Base-by-base conservation (phyloP, 441 rosid genomes). In the Populus hybrid region DNA sequence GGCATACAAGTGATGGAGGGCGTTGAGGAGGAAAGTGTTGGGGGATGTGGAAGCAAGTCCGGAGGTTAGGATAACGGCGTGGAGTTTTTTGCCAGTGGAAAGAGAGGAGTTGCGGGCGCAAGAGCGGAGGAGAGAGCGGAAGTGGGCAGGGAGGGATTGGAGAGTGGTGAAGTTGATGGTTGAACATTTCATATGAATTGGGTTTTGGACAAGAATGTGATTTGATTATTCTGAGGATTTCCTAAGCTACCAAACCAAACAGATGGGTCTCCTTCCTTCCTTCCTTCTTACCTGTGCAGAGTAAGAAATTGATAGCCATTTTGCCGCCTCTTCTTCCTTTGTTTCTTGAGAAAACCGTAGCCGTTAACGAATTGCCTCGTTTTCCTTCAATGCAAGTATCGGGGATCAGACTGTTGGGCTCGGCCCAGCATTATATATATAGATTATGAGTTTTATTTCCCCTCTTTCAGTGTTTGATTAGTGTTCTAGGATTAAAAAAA, bases 91-190 rank as follows among this genome's bases (percentile, higher is more conserved):
- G 0, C 86, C 92, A 8, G 83, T 26, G 66, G 83, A 32, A 80
- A 90, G 89, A 70, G 88, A 82, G 81, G 88, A 80, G 4, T 38
- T 81, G 23, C 83, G 86, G 35, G 92, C 79, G 30, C 91, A 89
- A 18, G 82, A 75, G n/a, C 96, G 91, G 78, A 91, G 84, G 32
- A 94, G 86, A 32, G 84, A 80, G 57, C 98, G 98, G 21, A 88
- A 75, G 61, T 77, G 78, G 78, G 75, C 82, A 35, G 84, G 71
- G 12, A 63, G 69, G 23, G 69, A 70, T 26, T 83, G 72, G 21
- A 77, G 64, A 61, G 74, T 11, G 63, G 30, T 78, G 78, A 69
- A 72, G 61, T 53, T 53, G 61, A 16, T 6, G 66, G 77, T 79
- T 4, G 81, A 66, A 85, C 89, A 88, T 87, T 34, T 87, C 91